Evolutionary conservation across 768 basidiomycete genomes (phyloP), one percentile per base, ranked within the genome.

Genomic region (Lactarius vividus): DNA sequence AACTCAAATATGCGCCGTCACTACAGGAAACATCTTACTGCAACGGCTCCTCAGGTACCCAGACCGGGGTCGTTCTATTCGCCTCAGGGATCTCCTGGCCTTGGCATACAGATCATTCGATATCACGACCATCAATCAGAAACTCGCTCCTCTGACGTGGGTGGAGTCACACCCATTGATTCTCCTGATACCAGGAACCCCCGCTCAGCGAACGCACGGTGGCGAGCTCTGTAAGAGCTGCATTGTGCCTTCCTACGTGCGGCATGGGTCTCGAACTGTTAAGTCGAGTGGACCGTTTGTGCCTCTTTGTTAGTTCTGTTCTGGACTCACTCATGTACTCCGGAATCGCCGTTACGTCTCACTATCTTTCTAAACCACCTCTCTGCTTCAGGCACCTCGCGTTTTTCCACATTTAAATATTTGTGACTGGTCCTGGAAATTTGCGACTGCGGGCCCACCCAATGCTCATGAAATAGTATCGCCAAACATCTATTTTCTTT

Each of bases 1-100:
- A 90, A 91, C 73, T 90, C 88, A 0, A 93, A 92, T 74, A 92
- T 92, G 91, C 83, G 91, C 35, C 80, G 91, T 6, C 91, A 92
- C 71, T 87, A 85, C 73, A 80, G 89, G 54, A 91, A 89, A 73
- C 89, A 92, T 67, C 70, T 72, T 54, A 66, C 68, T 28, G 54
- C 69, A 20, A 35, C 63, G 31, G 53, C 64, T 35, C 52, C 67
- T 7, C 61, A 61, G 57, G 9, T 53, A 37, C 66, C 66, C 53
- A 44, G 68, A 56, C 68, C 62, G 9, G 60, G 61, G 20, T 54
- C 66, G 23, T 68, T 56, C 66, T 62, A 58, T 59, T 57, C 59
- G 35, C 55, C 62, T 28, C 61, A 63, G 35, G 56, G 61, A 31
- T 28, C 66, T 9, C 57, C 61, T 9, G 58, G 67, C 57, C 23